Base-by-base conservation (phyloP, 352 stramenopile species). In the Phytophthora gonapodyides region DNA sequence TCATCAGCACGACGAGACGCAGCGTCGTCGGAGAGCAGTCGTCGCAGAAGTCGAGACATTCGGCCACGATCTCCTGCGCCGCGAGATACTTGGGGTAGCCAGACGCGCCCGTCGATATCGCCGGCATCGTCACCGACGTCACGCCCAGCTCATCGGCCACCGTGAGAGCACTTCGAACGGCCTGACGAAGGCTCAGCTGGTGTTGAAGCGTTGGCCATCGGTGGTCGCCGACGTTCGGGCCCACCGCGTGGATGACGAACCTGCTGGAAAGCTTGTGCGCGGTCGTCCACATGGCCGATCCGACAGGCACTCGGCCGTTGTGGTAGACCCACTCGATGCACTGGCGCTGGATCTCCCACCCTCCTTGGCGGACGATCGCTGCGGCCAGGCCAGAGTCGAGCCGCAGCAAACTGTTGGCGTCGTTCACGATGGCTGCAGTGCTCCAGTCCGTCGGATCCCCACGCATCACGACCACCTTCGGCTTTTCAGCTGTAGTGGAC, bases 241-340 rank as follows among this genome's bases (percentile, higher is more conserved):
- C 75, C 5, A 84, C 75, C 5, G 71, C 67, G 63, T 81, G 67
- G 52, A 84, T 79, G 16, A 81, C 69, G 30, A 58, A 73, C 8
- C 30, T 64, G 36, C 58, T 69, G 3, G 65, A 67, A 24, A 84
- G 52, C 16, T 61, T 59, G 1, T 72, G 71, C 7, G 46, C 61
- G 0, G 49, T 67, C 5, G 75, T 84, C 54, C 53, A 67, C 55
- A 76, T 75, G 15, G 65, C 72, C 11, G 52, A 46, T 10, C 75
- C 75, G 19, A 79, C 57, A 2, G 30, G 41, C n/a, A 83, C 45
- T 52, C 59, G 30, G n/a, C 60, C 44, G 27, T 74, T 13, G 13
- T 37, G n/a, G 24, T 44, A 46, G 21, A 80, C 53, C 75, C 69
- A 81, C 3, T 35, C 36, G 2, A 13, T 33, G 41, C 69, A 67